Conservation (phyloP, 495 filamentous ascomycete species). For the Talaromyces borbonicus region DNA sequence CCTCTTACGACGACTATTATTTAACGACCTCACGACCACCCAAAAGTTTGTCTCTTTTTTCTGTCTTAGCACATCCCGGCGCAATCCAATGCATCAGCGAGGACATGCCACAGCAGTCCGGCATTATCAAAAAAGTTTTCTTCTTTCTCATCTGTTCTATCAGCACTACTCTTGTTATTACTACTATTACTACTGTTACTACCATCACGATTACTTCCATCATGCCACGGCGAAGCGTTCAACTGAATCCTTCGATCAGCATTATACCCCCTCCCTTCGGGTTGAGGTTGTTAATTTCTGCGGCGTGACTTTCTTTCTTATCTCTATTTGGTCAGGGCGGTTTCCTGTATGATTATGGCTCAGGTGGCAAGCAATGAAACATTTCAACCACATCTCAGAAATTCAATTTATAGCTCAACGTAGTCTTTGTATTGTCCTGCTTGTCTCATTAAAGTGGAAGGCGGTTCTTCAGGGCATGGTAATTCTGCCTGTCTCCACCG, state of each 20-base stretch:
- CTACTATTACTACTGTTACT: not conserved
- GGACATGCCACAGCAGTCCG: not conserved
- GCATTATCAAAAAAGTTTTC: constrained; percentile 2
- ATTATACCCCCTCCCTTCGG: constrained; percentile 2
- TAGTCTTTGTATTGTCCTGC: too few species aligned
- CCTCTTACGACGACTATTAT: too few species aligned
- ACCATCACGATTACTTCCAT: not conserved
- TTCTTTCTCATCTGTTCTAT: not conserved
- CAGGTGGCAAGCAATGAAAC: too few species aligned
- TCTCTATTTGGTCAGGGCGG: too few species aligned
- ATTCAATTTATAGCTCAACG: too few species aligned
- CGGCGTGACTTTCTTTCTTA: not conserved
- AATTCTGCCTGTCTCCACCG: too few species aligned
- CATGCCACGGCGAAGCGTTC: not conserved
- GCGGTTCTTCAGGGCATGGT: too few species aligned
- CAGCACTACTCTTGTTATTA: constrained; percentile 6
- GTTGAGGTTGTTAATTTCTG: not conserved
- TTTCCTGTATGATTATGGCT: too few species aligned
- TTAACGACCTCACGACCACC: constrained; percentile 8
- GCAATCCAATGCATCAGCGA: constrained; percentile 7
- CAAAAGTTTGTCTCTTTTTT: constrained; percentile 6
- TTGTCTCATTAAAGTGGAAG: too few species aligned
- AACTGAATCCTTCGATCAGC: constrained; percentile 1
- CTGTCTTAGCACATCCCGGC: not conserved
- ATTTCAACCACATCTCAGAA: too few species aligned